A percentile compares a stretch with the other conserved stretches of the same genome.
Evolutionary conservation across 352 stramenopile genomes (phyloP).

Genomic region (Phytophthora quininea): DNA sequence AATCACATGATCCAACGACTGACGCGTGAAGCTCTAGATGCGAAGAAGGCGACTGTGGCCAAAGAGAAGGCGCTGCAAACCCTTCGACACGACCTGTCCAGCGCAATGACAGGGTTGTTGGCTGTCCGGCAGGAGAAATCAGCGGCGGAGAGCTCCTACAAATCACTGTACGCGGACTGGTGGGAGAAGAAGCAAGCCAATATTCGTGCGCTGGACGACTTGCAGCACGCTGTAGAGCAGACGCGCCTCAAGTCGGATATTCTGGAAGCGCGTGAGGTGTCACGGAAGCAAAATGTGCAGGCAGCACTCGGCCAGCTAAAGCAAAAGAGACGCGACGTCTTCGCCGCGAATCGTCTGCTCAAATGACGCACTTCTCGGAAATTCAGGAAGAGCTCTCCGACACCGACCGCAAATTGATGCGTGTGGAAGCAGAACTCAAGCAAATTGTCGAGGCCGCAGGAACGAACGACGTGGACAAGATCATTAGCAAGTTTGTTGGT

Average conservation of each 20-base stretch:
- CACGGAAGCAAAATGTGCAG: constrained; percentile 74
- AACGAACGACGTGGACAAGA: constrained; percentile 84
- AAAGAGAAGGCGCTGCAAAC: constrained; percentile 66
- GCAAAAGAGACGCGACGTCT: constrained; percentile 67
- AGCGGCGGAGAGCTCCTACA: constrained; percentile 62
- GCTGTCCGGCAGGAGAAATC: constrained; percentile 77
- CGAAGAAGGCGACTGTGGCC: constrained; percentile 70
- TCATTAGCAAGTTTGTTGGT: constrained; percentile 76
- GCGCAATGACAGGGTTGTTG: constrained; percentile 55
- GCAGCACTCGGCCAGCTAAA: constrained; percentile 75
- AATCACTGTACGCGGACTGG: constrained; percentile 68
- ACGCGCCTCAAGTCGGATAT: constrained; percentile 79
- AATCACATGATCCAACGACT: constrained; percentile 86
- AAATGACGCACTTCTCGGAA: constrained; percentile 82
- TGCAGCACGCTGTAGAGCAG: constrained; percentile 78
- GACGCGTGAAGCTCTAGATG: constrained; percentile 54
- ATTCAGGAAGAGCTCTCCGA: constrained; percentile 81
- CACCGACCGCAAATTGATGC: constrained; percentile 70
- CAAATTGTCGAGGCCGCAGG: constrained; percentile 79
- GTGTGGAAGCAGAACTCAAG: constrained; percentile 74
- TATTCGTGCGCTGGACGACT: constrained; percentile 70
- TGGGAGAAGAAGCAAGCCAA: constrained; percentile 81
- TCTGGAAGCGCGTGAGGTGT: constrained; percentile 76
- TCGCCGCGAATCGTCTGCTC: constrained; percentile 74
- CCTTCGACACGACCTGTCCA: constrained; percentile 64